phyloP scores from a whole-genome alignment of 257 asterid genomes.

The Solanum medicagineum region DNA sequence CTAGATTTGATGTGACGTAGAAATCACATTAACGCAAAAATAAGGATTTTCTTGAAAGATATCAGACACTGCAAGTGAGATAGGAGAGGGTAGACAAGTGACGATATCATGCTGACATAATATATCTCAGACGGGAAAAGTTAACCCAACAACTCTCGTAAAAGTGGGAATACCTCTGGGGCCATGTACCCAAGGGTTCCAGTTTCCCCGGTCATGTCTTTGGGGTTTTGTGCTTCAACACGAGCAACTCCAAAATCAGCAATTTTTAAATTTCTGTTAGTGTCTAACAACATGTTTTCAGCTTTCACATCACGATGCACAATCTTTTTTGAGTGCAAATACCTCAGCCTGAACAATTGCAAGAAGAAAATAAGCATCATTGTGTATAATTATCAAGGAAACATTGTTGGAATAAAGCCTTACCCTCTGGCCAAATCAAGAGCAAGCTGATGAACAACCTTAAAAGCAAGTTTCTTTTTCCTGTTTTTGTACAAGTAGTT shows the following conservation, averaged over 20 bases:
- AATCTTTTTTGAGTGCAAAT: conserved; percentile 76
- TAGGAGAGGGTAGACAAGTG: neutral
- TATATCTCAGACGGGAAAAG: neutral
- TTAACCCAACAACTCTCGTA: neutral
- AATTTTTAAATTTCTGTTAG: conserved; percentile 47
- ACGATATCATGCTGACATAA: neutral
- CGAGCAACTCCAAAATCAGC: conserved; percentile 99
- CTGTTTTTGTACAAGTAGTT: conserved; percentile 59
- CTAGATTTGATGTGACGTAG: neutral
- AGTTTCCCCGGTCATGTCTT: conserved; percentile 97
- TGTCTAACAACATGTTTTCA: conserved; percentile 78
- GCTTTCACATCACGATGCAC: conserved; percentile 97
- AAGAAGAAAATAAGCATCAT: neutral
- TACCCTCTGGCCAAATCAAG: conserved; percentile 89
- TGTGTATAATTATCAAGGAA: neutral
- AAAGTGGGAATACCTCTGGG: conserved; percentile 54
- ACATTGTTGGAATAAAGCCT: neutral
- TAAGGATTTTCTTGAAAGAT: neutral
- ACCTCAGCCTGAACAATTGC: conserved; percentile 54
- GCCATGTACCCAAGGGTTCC: conserved; percentile 99
- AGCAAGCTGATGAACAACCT: conserved; percentile 74
- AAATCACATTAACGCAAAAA: neutral
- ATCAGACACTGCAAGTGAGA: neutral
- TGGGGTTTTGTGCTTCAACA: conserved; percentile 89
- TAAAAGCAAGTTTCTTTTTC: conserved; percentile 75